phyloP scores from a whole-genome alignment of 345 rosid genomes.

The Cardamine occulta region DNA sequence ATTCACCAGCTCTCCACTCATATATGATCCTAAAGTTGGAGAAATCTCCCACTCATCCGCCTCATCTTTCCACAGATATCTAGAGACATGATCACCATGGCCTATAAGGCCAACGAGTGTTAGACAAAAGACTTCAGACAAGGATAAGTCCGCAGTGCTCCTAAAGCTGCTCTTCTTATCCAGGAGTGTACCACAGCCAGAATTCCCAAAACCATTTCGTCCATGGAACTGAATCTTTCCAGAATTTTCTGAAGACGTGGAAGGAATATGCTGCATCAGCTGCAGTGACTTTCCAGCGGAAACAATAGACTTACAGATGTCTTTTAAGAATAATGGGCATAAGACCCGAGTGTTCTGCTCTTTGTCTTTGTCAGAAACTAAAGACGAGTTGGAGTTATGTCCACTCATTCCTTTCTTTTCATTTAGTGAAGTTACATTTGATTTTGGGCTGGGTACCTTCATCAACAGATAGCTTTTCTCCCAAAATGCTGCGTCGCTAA shows the following conservation, averaged over 20 bases:
- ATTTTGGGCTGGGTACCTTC: constrained; percentile 47
- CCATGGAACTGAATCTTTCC: constrained; percentile 42
- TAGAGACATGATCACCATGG: constrained; percentile 70
- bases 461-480: constrained; percentile 83
- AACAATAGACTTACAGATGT: constrained; percentile 74
- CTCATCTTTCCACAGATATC: constrained; percentile 59
- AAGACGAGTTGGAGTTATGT: constrained; percentile 47
- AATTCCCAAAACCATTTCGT: constrained; percentile 46
- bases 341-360: constrained; percentile 52
- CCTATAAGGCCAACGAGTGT: constrained; percentile 83
- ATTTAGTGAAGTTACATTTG: constrained; percentile 46
- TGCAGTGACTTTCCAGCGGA: constrained; percentile 98
- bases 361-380: constrained; percentile 55
- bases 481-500: constrained; percentile 88
- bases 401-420: constrained; percentile 54
- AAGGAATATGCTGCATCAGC: constrained; percentile 70
- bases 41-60: constrained; percentile 44
- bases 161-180: constrained; percentile 27
- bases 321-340: constrained; percentile 82
- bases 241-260: constrained; percentile 47
- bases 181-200: constrained; percentile 25
- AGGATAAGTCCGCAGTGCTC: constrained; percentile 62
- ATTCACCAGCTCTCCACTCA: constrained; percentile 36
- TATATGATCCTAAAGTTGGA: constrained; percentile 45
- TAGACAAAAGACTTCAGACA: constrained; percentile 75